phyloP scores from a whole-genome alignment of 306 rosid species.

The Ormosia semicastrata region DNA sequence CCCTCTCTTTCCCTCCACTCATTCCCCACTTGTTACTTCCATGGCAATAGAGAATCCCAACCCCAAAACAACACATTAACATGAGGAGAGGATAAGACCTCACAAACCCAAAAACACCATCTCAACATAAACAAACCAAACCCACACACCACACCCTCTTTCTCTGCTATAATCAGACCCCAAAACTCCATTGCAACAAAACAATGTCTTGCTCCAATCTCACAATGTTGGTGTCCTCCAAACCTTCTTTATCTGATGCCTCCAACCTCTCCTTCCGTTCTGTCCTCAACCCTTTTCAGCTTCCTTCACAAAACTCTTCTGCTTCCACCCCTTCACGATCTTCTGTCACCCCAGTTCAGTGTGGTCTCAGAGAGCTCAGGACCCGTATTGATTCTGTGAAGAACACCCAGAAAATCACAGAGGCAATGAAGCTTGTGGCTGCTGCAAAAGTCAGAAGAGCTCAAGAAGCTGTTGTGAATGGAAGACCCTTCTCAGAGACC shows the following conservation, averaged over 20 bases:
- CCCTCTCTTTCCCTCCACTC: constrained; percentile 42
- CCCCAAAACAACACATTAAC: constrained; percentile 2
- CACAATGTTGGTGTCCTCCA: constrained; percentile 48
- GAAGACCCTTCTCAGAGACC: constrained; percentile 84
- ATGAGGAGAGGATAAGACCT: constrained; percentile 28
- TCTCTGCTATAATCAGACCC: constrained; percentile 16
- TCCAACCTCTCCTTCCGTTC: constrained; percentile 66
- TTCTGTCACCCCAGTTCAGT: constrained; percentile 46
- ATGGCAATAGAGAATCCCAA: constrained; percentile 19
- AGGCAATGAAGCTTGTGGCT: constrained; percentile 96
- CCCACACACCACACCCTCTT: constrained; percentile 15
- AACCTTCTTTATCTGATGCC: constrained; percentile 65
- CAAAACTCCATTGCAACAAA: not conserved
- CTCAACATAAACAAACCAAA: constrained; percentile 18
- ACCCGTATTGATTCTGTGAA: constrained; percentile 71
- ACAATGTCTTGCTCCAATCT: constrained; percentile 57
- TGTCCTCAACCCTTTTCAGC: constrained; percentile 60
- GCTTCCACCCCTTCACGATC: constrained; percentile 35
- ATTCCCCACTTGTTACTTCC: constrained; percentile 20
- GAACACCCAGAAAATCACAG: constrained; percentile 90
- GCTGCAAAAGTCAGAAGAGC: constrained; percentile 95
- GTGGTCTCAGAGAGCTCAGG: constrained; percentile 75
- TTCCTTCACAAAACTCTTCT: constrained; percentile 49
- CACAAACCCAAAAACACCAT: not conserved
- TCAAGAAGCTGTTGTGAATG: constrained; percentile 91